phyloP scores from a whole-genome alignment of 768 basidiomycete genomes.

The Epithele typhae region DNA sequence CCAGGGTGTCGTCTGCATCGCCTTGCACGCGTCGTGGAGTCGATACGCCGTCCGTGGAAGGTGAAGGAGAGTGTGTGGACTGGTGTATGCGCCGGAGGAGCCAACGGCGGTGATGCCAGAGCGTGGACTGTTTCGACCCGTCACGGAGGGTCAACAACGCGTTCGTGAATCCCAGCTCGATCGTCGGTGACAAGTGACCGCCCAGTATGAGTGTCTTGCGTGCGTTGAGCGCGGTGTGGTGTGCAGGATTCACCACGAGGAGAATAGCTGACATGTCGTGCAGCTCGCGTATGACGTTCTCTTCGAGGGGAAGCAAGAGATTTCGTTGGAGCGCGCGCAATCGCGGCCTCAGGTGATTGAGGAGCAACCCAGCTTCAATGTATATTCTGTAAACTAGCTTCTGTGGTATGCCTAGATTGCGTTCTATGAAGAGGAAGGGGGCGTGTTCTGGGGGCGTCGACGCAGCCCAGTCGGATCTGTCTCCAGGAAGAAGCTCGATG shows the following conservation, averaged over 20 bases:
- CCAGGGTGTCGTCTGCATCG: constrained; percentile 16
- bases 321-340: not conserved
- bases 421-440: constrained; percentile 55
- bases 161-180: constrained; percentile 45
- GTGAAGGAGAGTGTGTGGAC: not conserved
- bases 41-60: not conserved
- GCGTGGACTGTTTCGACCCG: constrained; percentile 58
- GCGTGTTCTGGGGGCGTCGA: constrained; percentile 20
- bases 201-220: constrained; percentile 47
- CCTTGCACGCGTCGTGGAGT: too few species aligned
- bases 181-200: constrained; percentile 32
- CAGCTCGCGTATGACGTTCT: constrained; percentile 11
- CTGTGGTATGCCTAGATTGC: constrained; percentile 62
- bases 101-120: constrained; percentile 75
- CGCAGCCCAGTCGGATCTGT: constrained; percentile 42
- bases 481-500: constrained; percentile 62
- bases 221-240: constrained; percentile 62
- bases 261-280: constrained; percentile 40
- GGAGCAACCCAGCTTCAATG: constrained; percentile 36
- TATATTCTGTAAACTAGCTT: constrained; percentile 53
- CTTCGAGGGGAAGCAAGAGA: not conserved
- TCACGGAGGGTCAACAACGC: constrained; percentile 49
- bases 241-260: constrained; percentile 63
- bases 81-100: constrained; percentile 38
- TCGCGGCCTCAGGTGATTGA: constrained; percentile 2